phyloP scores from a whole-genome alignment of 441 rosid species.

The Adansonia gregorii region DNA sequence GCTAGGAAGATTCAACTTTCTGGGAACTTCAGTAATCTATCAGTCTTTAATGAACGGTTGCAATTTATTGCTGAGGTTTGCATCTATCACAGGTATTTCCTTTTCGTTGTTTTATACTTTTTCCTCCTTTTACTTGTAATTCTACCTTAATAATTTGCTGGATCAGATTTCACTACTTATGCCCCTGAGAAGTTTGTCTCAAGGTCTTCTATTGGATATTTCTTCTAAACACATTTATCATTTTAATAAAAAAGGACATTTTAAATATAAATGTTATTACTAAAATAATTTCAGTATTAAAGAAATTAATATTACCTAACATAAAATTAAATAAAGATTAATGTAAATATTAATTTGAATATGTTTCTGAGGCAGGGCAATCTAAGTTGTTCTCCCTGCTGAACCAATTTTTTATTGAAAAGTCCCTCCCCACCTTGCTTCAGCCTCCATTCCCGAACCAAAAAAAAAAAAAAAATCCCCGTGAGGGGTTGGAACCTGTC shows the following conservation, averaged over 20 bases:
- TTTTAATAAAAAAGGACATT: background rate
- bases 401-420: background rate
- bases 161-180: background rate
- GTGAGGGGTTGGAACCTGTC: background rate
- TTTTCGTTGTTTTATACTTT: background rate
- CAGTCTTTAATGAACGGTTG: conserved; percentile 64
- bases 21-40: conserved; percentile 62
- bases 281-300: background rate
- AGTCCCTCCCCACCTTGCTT: background rate
- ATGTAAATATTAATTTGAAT: background rate
- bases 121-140: background rate
- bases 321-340: background rate
- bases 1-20: conserved; percentile 66
- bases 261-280: conserved; percentile 10
- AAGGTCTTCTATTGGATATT: conserved; percentile 1
- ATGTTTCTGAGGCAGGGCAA: background rate
- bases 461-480: background rate
- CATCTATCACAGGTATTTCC: conserved; percentile 67
- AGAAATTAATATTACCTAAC: background rate
- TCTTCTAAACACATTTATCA: background rate
- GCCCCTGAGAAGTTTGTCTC: conserved; percentile 14
- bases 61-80: conserved; percentile 74
- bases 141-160: background rate
- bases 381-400: background rate
- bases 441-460: background rate